Evolutionary conservation across 768 basidiomycete species (phyloP).

Genomic region (Suillus ampliporus): DNA sequence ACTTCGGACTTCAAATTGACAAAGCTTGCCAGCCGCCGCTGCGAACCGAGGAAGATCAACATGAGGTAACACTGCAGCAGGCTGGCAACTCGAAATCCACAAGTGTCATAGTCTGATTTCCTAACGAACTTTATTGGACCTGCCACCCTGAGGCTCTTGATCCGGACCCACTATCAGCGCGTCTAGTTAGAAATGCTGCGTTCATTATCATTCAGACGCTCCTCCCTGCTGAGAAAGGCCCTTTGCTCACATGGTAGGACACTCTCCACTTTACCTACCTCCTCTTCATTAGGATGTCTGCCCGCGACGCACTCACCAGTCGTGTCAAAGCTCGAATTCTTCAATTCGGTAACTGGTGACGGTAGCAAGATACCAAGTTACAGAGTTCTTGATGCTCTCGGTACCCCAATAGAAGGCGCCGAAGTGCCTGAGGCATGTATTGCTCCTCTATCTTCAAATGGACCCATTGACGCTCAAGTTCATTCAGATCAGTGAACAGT

Average conservation of each 20-base stretch:
- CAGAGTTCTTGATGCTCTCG: conserved; percentile 83
- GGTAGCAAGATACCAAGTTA: conserved; percentile 81
- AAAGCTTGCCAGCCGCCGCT: too few species aligned
- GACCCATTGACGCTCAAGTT: conserved; percentile 14
- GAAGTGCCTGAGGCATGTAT: conserved; percentile 73
- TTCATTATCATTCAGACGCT: conserved; percentile 6
- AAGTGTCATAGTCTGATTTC: too few species aligned
- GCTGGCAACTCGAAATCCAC: too few species aligned
- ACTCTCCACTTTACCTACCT: conserved; percentile 12
- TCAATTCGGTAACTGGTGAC: conserved; percentile 74
- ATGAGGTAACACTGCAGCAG: too few species aligned
- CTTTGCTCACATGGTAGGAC: conserved; percentile 21
- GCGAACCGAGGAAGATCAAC: too few species aligned
- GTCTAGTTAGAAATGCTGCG: conserved; percentile 23
- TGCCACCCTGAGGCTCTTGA: too few species aligned
- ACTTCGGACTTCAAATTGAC: too few species aligned
- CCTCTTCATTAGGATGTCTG: conserved; percentile 33
- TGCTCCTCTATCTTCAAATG: background rate
- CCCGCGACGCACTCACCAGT: conserved; percentile 63
- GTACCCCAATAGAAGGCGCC: conserved; percentile 73
- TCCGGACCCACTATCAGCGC: conserved; percentile 5
- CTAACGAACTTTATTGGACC: too few species aligned
- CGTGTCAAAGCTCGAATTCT: conserved; percentile 72
- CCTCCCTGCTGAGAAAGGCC: background rate
- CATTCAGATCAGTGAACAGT: conserved; percentile 68